Percentiles rank a stretch among this genome's conserved stretches.
Evolutionary conservation across 2,329 filamentous ascomycete genomes (phyloP).

Genomic region (Xylariales sp.): DNA sequence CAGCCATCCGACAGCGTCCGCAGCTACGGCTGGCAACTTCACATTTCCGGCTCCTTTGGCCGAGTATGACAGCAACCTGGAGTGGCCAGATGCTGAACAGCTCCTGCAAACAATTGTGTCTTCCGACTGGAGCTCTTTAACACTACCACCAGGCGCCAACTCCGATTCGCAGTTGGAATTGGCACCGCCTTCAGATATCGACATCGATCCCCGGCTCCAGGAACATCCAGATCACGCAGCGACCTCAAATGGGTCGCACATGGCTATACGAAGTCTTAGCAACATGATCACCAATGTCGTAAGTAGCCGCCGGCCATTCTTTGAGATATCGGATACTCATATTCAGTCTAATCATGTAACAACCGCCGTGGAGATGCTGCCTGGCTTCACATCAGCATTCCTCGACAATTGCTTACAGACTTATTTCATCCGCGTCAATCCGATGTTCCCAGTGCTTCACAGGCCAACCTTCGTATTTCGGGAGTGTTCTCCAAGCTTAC

Average conservation of each 20-base stretch:
- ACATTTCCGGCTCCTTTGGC: neutral
- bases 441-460: conserved; percentile 3
- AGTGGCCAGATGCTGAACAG: conserved; percentile 6
- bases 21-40: neutral
- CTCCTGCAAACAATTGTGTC: conserved; percentile 5
- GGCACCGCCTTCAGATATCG: neutral
- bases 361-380: conserved; percentile 5
- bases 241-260: neutral
- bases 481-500: conserved; percentile 5
- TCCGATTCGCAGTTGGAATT: neutral
- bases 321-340: neutral
- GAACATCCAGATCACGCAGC: neutral
- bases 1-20: neutral
- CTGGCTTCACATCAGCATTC: conserved; percentile 4
- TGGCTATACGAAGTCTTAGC: conserved; percentile 6
- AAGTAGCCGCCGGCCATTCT: neutral
- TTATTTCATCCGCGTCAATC: conserved; percentile 5
- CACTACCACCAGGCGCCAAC: conserved; percentile 2
- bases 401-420: conserved; percentile 6
- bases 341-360: conserved; percentile 4
- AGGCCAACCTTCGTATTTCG: conserved; percentile 5
- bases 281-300: conserved; percentile 8
- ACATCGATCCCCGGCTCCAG: conserved; percentile 6
- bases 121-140: conserved; percentile 7
- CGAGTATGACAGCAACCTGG: conserved; percentile 1